phyloP scores from a whole-genome alignment of 192 early-diverging fungal genomes.

The Funneliformis mosseae region DNA sequence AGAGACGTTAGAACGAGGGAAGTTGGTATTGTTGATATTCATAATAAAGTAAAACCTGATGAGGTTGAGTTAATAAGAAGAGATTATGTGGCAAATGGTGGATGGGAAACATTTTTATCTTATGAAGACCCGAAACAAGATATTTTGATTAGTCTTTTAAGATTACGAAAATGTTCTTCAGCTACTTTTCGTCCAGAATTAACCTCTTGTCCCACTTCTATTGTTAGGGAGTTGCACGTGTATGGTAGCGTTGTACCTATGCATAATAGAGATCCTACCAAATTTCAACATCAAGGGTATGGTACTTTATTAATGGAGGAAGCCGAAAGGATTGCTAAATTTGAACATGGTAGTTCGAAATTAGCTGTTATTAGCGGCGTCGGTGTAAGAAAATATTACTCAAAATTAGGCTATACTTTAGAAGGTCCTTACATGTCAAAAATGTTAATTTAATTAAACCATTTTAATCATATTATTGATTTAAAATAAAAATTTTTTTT shows the following conservation, averaged over 20 bases:
- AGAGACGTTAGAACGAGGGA: constrained; percentile 97
- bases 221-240: constrained; percentile 97
- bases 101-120: constrained; percentile 99
- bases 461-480: too few relatives aligned
- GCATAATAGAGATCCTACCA: constrained; percentile 93
- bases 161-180: constrained; percentile 91
- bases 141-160: constrained; percentile 92
- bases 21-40: constrained; percentile 98
- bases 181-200: constrained; percentile 93
- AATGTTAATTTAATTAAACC: constrained; percentile 53
- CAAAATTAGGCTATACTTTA: constrained; percentile 92
- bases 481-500: too few relatives aligned
- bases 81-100: constrained; percentile 98
- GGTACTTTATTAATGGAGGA: constrained; percentile 99
- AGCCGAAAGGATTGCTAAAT: constrained; percentile 95
- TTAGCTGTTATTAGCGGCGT: constrained; percentile 97
- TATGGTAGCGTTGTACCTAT: constrained; percentile 97
- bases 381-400: constrained; percentile 97
- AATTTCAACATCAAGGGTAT: constrained; percentile 99
- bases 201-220: constrained; percentile 75
- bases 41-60: constrained; percentile 92
- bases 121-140: constrained; percentile 98
- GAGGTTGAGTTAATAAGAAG: constrained; percentile 89
- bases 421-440: constrained; percentile 99
- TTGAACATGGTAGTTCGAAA: constrained; percentile 96